Base-by-base conservation (phyloP, 768 basidiomycete species). In the Mycena latifolia region DNA sequence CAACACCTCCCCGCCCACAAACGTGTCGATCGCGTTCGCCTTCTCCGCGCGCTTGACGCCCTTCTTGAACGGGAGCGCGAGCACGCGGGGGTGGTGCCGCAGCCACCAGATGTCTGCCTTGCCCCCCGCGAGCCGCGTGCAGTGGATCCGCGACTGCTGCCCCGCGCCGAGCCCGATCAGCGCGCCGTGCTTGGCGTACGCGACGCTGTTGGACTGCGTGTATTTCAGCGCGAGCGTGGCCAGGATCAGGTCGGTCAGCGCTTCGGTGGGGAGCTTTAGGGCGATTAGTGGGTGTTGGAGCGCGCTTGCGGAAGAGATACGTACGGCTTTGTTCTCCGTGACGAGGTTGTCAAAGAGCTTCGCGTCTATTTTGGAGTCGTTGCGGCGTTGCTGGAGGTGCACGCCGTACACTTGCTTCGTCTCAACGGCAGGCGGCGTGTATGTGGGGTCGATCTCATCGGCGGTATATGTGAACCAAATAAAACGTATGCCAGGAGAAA, bases 81-180 rank as follows among this genome's bases (percentile, higher is more conserved):
- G 91, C 47, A 98, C 97, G 50, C 93, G 91, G 1, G 96, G 92
- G 80, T 99, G 96, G 82, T 99, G 96, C 15, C 98, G 91, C 60
- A 99, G 86, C 97, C 98, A 99, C 98, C 98, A 99, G 69, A 95
- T 86, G 80, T 99, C 98, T n/a, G 97, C 96, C 80, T 99, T 99
- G 55, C 91, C 88, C 4, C 98, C 98, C 3, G 98, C 98, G 48
- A 99, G 90, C 31, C 98, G 93, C 18, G 98, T 99, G 82, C 98
- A 99, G 83, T 99, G 98, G 75, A 99, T 99, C 43, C 98, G 93
- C 6, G 97, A 99, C 77, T 99, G 98, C 75, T 99, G 98, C 15
- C 97, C 98, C 0, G 98, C 98, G 35, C 98, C 98, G 51, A 98
- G 91, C 51, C 97, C 98, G 72, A 99, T 87, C 76, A 97, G 92